Percentiles rank a stretch among this genome's conserved stretches.
These are phyloP conservation scores for Cladophialophora immunda DNA, from an alignment of 2,329 filamentous ascomycete species.

Conservation along the genomic window DNA sequence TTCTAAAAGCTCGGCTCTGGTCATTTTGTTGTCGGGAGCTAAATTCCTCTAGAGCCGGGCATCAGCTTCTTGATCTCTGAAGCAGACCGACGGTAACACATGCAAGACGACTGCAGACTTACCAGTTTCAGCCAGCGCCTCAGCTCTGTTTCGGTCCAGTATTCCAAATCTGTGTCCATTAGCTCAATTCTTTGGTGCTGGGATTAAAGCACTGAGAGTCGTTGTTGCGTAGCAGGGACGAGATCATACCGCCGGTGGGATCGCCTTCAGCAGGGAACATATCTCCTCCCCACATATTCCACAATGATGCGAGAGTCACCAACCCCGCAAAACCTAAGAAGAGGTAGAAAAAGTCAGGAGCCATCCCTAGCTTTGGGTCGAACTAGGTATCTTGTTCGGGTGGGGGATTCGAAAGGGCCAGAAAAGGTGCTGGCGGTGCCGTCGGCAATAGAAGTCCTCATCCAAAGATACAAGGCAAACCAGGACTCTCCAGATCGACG, in stretches of 20 bases:
- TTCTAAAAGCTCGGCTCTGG: slow-evolving; percentile 71
- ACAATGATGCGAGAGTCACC: slow-evolving; percentile 80
- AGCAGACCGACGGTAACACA: not conserved
- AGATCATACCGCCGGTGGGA: slow-evolving; percentile 74
- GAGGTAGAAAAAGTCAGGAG: slow-evolving; percentile 18
- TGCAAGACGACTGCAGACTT: slow-evolving; percentile 49
- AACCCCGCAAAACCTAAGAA: slow-evolving; percentile 78
- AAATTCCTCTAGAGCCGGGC: slow-evolving; percentile 65
- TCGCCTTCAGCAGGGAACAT: slow-evolving; percentile 80
- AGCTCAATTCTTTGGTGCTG: not conserved
- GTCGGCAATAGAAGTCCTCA: not conserved
- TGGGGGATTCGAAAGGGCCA: not conserved
- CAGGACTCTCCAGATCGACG: not conserved
- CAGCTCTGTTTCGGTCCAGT: slow-evolving; percentile 83
- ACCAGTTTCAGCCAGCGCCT: slow-evolving; percentile 82
- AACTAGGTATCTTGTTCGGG: not conserved
- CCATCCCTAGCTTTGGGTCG: not conserved
- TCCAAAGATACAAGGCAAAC: not conserved
- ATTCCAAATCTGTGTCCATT: slow-evolving; percentile 62
- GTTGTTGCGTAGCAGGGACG: slow-evolving; percentile 35
- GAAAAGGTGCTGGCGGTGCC: not conserved
- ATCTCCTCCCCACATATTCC: slow-evolving; percentile 85
- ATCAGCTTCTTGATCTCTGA: slow-evolving; percentile 6
- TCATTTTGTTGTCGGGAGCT: slow-evolving; percentile 66
- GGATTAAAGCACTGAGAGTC: not conserved